Evolutionary conservation across 345 rosid genomes (phyloP).

Genomic region (Psidium friedrichsthalianum): DNA sequence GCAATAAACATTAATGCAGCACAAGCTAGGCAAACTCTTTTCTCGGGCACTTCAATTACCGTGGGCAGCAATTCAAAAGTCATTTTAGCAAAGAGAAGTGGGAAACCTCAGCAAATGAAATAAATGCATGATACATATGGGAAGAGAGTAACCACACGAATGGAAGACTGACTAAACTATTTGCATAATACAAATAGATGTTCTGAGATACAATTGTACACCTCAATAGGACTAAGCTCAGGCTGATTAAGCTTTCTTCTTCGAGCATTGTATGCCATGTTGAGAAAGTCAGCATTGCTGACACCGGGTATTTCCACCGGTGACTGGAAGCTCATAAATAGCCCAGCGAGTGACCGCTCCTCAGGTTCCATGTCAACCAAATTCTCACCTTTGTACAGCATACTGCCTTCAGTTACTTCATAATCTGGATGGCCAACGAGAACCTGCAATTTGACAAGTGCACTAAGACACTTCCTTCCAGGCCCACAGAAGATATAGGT

Average conservation of each 20-base stretch:
- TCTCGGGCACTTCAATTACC: neutral
- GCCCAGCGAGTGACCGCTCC: constrained; percentile 90
- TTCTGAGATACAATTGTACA: constrained; percentile 1
- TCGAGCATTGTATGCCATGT: constrained; percentile 94
- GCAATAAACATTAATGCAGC: neutral
- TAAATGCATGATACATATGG: neutral
- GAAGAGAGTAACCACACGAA: neutral
- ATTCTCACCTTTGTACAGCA: constrained; percentile 31
- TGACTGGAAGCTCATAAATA: constrained; percentile 90
- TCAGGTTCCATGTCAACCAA: constrained; percentile 93
- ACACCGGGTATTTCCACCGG: constrained; percentile 96
- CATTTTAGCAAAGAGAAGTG: neutral
- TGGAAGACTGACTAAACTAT: neutral
- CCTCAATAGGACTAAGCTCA: constrained; percentile 91
- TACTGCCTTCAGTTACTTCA: constrained; percentile 85
- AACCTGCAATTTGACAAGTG: constrained; percentile 31
- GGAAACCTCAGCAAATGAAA: neutral
- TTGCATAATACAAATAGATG: neutral
- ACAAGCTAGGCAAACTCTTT: neutral
- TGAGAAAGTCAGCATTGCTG: constrained; percentile 78
- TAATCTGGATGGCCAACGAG: constrained; percentile 96
- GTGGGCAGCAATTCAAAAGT: neutral
- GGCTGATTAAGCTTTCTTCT: constrained; percentile 62
- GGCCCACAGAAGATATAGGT: neutral
- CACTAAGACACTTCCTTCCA: neutral